Percentiles rank a stretch among this genome's conserved stretches.
phyloP scores from a whole-genome alignment of 1,284 basidiomycete genomes.

The Puccinia horiana region DNA sequence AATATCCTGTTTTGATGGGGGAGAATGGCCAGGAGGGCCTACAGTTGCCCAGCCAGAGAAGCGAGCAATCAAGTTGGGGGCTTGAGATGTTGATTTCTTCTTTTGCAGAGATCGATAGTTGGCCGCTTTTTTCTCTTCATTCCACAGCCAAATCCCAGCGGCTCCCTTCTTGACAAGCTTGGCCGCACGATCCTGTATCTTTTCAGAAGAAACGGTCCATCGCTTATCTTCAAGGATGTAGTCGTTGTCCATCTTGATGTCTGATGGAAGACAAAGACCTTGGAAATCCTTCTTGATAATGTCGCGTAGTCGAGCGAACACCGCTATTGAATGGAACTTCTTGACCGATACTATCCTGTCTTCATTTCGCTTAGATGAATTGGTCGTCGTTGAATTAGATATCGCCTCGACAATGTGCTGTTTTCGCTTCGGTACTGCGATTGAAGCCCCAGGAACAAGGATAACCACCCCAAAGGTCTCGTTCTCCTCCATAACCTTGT shows the following conservation, averaged over 20 bases:
- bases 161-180: not conserved
- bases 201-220: not conserved
- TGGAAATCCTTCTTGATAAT: not conserved
- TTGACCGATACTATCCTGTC: not conserved
- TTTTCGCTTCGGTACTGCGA: too few species aligned
- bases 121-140: not conserved
- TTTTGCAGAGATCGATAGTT: not conserved
- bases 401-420: too few species aligned
- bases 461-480: too few species aligned
- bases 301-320: not conserved
- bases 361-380: too few species aligned
- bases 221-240: not conserved
- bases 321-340: not conserved
- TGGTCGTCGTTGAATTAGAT: too few species aligned
- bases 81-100: not conserved
- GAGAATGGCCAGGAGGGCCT: not conserved
- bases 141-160: not conserved
- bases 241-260: not conserved
- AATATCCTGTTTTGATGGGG: not conserved
- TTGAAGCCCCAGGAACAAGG: too few species aligned
- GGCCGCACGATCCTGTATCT: not conserved
- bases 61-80: not conserved
- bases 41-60: not conserved
- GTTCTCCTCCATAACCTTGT: too few species aligned
- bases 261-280: not conserved